phyloP scores from a whole-genome alignment of 306 rosid species.

The Malus sieversii region DNA sequence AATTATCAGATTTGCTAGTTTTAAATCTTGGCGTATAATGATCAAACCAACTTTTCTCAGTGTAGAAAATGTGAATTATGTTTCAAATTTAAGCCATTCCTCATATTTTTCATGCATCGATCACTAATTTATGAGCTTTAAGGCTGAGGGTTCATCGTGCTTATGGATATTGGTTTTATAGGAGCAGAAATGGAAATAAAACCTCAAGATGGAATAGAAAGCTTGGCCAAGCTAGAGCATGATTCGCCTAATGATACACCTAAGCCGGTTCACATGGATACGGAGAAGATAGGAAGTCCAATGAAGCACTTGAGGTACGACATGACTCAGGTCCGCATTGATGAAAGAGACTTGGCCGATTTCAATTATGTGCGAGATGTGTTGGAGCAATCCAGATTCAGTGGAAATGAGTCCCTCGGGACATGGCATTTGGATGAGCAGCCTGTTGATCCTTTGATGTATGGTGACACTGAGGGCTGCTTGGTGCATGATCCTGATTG shows the following conservation, averaged over 20 bases:
- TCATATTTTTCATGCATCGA: not conserved
- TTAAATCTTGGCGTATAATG: not conserved
- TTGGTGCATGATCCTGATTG: conserved; percentile 39
- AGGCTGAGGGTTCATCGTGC: not conserved
- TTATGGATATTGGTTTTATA: not conserved
- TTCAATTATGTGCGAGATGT: conserved; percentile 64
- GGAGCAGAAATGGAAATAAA: not conserved
- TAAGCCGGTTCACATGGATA: conserved; percentile 8
- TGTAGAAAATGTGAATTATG: not conserved
- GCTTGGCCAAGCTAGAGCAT: conserved; percentile 14
- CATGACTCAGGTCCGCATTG: conserved; percentile 23
- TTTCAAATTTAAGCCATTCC: not conserved
- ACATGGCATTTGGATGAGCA: conserved; percentile 55
- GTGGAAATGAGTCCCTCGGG: conserved; percentile 23
- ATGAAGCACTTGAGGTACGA: conserved; percentile 12
- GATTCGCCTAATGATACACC: conserved; percentile 11
- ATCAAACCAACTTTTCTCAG: not conserved
- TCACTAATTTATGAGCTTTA: not conserved
- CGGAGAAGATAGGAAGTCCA: not conserved
- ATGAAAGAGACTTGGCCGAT: conserved; percentile 32
- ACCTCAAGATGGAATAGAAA: not conserved
- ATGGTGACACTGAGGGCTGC: conserved; percentile 50
- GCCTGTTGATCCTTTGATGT: conserved; percentile 46
- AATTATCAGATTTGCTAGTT: not conserved
- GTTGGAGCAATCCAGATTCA: conserved; percentile 55